These are phyloP conservation scores for Aspergillus ochraceoroseus DNA, from an alignment of 2,329 filamentous ascomycete species.

Conservation along the genomic window DNA sequence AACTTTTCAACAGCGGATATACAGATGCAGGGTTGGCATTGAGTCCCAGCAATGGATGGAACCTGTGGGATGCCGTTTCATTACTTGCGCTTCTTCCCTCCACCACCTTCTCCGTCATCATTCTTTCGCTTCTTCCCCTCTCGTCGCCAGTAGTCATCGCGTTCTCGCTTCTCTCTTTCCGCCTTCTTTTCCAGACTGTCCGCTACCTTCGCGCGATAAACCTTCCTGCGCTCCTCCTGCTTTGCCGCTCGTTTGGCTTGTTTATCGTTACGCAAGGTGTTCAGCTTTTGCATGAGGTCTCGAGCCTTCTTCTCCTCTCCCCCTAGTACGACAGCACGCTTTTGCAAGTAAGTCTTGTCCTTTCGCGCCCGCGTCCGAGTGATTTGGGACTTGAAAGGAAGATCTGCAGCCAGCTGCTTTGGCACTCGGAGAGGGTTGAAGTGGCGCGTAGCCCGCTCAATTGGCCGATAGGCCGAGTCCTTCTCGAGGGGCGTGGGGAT, in stretches of 20 bases:
- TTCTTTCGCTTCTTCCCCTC: slow-evolving; percentile 77
- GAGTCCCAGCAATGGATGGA: too few relatives aligned
- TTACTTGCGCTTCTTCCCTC: slow-evolving; percentile 45
- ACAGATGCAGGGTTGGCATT: too few relatives aligned
- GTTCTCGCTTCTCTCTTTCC: slow-evolving; percentile 82
- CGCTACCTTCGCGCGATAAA: slow-evolving; percentile 76
- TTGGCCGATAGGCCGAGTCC: slow-evolving; percentile 75
- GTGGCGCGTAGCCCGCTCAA: slow-evolving; percentile 59
- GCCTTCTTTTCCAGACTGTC: slow-evolving; percentile 79
- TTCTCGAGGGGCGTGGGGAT: slow-evolving; percentile 72
- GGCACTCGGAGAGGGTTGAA: slow-evolving; percentile 63
- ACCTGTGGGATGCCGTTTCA: slow-evolving; percentile 17
- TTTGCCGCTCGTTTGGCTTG: slow-evolving; percentile 73
- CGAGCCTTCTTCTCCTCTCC: slow-evolving; percentile 86
- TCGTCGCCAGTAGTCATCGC: slow-evolving; percentile 83
- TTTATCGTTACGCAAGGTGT: slow-evolving; percentile 85
- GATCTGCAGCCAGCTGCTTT: slow-evolving; percentile 60
- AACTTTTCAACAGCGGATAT: slow-evolving; percentile 20
- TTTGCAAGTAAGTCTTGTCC: slow-evolving; percentile 84
- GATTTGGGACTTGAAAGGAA: slow-evolving; percentile 92
- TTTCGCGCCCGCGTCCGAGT: slow-evolving; percentile 72
- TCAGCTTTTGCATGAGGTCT: slow-evolving; percentile 86
- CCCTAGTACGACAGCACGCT: slow-evolving; percentile 80
- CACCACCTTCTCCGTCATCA: slow-evolving; percentile 49
- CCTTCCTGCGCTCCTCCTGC: slow-evolving; percentile 79